Evolutionary conservation across 2,329 filamentous ascomycete species (phyloP), one percentile per base, ranked within the genome.

Genomic region (Bipolaris gigantea): DNA sequence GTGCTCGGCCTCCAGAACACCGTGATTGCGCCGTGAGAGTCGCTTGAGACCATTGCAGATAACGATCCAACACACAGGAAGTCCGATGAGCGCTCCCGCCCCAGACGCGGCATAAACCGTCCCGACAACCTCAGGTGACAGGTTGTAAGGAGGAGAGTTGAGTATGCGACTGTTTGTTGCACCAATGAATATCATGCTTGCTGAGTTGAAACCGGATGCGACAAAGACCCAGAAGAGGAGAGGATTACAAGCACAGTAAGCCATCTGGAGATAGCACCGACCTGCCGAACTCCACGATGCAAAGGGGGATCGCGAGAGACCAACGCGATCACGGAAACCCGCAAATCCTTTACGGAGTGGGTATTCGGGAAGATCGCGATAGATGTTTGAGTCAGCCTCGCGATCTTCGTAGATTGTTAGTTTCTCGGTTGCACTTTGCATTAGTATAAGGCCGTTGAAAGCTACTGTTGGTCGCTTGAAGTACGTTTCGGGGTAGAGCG

Each of bases 381-480:
- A 69, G 30, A 69, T 54, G 10, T 61, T 53, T 0, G 66, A 66
- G 10, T 69, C 62, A 2, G 59, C 53, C 2, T 71, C 67, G 55
- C 64, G 66, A 21, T 75, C 69, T 30, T 72, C 59, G 59, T 74
- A 77, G 23, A 77, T 66, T 5, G 64, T 70, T 11, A 76, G 63
- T 50, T 73, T 76, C 55, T 77, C 76, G 0, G 72, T 72, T 2
- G 69, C 70, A 13, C 63, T 70, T 53, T 77, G 75, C 1, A 74
- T 47, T 3, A 77, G 51, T 4, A 77, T 73, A 19, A 73, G 72
- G 2, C 76, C 76, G 53, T 77, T 70, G 36, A 76, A 76, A 5
- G 76, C 75, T 8, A 78, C 67, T 0, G 71, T 71, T 0, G 76
- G 76, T 1, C 76, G 70, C 46, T 74, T 66, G 62, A 77, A 78